phyloP scores from a whole-genome alignment of 108 stramenopile species.

The Halocafeteria seosinensis region DNA sequence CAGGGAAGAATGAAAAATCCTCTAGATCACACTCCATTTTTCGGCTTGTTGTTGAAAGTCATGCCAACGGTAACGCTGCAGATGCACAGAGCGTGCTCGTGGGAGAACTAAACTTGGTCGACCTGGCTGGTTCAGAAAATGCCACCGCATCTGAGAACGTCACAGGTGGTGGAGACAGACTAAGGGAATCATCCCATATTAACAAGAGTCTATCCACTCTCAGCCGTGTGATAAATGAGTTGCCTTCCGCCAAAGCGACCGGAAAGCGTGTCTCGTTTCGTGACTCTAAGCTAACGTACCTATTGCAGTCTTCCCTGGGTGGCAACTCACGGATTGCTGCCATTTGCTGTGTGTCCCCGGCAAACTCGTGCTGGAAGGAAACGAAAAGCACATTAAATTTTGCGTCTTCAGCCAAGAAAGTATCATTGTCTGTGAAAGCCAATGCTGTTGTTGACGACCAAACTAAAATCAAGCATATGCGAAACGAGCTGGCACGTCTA shows the following conservation, averaged over 20 bases:
- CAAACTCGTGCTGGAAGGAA: slow-evolving; percentile 68
- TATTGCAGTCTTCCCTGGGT: slow-evolving; percentile 83
- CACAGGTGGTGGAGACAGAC: slow-evolving; percentile 81
- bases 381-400: slow-evolving; percentile 81
- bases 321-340: slow-evolving; percentile 84
- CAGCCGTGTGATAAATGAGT: slow-evolving; percentile 53
- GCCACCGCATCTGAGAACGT: too few species aligned
- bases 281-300: slow-evolving; percentile 84
- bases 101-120: slow-evolving; percentile 36
- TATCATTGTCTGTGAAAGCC: too few species aligned
- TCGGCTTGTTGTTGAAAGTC: slow-evolving; percentile 45
- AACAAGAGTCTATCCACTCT: slow-evolving; percentile 82
- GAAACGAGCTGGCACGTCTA: too few species aligned
- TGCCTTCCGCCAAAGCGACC: slow-evolving; percentile 5
- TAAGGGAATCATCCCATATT: slow-evolving; percentile 94
- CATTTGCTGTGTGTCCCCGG: slow-evolving; percentile 76
- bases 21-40: slow-evolving; percentile 64
- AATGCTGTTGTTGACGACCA: too few species aligned
- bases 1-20: slow-evolving; percentile 60
- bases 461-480: too few species aligned
- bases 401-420: too few species aligned
- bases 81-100: too few species aligned
- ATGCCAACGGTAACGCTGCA: not conserved
- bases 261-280: slow-evolving; percentile 33
- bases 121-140: slow-evolving; percentile 42